A percentile compares a stretch with the other conserved stretches of the same genome.
Conservation (phyloP, 306 rosid genomes). For the Cucurbita pepo region DNA sequence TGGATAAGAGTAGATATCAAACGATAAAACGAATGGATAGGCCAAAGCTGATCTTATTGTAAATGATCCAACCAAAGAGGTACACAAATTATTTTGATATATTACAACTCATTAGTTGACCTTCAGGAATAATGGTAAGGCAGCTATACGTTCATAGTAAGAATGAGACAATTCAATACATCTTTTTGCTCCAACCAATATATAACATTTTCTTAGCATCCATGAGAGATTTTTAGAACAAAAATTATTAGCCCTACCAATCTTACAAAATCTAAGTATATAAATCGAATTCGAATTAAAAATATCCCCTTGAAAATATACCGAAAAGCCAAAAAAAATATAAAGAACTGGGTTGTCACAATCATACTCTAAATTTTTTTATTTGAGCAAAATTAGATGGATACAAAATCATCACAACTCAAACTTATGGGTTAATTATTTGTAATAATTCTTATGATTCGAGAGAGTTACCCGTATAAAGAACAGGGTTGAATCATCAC, state of each 20-base stretch:
- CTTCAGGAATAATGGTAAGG: not conserved
- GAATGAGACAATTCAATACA: not conserved
- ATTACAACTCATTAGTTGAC: slow-evolving; percentile 5
- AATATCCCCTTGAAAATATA: not conserved
- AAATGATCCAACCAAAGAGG: not conserved
- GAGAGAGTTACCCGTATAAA: too few relatives aligned
- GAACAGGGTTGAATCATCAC: too few relatives aligned
- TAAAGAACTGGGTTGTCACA: too few relatives aligned
- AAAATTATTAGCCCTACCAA: not conserved
- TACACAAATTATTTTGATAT: not conserved
- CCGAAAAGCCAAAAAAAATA: too few relatives aligned
- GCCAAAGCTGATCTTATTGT: not conserved
- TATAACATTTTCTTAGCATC: not conserved
- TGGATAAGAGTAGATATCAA: not conserved
- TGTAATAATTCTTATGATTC: too few relatives aligned
- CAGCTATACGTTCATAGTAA: not conserved
- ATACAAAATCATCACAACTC: too few relatives aligned
- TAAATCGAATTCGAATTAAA: not conserved
- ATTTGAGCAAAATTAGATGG: not conserved
- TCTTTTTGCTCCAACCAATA: not conserved
- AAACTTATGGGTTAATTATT: too few relatives aligned
- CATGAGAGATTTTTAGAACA: not conserved
- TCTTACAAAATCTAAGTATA: not conserved
- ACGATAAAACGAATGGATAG: not conserved
- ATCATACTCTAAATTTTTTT: too few relatives aligned